Percentiles rank a stretch among this genome's conserved stretches.
phyloP scores from a whole-genome alignment of 78 protist species.

The Planoprotostelium fungivorum region DNA sequence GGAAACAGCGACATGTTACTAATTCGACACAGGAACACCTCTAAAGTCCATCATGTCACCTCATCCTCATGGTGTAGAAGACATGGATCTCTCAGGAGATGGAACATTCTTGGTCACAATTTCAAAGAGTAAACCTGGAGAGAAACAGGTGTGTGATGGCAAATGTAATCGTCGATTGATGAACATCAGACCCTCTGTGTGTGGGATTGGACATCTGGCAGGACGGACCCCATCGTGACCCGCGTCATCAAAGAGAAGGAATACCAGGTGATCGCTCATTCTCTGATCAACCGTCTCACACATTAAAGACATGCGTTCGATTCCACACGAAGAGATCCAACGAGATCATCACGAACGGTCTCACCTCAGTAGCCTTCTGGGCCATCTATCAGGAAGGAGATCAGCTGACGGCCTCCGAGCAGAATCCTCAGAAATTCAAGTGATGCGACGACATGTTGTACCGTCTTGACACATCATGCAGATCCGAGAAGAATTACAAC shows the following conservation, averaged over 20 bases:
- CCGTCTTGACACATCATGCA: no score
- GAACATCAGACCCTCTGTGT: background rate
- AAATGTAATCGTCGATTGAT: background rate
- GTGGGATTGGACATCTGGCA: background rate
- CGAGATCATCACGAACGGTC: slow-evolving; percentile 51
- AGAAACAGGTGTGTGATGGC: background rate
- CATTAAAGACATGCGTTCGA: slow-evolving; percentile 25
- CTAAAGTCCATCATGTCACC: background rate
- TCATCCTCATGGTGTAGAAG: background rate
- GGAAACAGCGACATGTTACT: background rate
- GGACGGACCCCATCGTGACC: background rate
- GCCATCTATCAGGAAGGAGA: background rate
- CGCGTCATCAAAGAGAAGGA: background rate
- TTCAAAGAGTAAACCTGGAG: background rate
- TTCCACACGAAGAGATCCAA: slow-evolving; percentile 6
- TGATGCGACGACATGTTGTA: no score
- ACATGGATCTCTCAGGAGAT: background rate
- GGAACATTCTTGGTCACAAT: background rate
- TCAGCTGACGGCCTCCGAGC: background rate
- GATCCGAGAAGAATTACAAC: background rate
- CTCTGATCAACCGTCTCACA: no score
- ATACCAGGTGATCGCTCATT: background rate
- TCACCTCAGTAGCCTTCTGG: slow-evolving; percentile 55
- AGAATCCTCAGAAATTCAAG: background rate
- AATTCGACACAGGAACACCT: background rate